Evolutionary conservation across 2,329 filamentous ascomycete genomes (phyloP).

Genomic region (Geosmithia morbida): DNA sequence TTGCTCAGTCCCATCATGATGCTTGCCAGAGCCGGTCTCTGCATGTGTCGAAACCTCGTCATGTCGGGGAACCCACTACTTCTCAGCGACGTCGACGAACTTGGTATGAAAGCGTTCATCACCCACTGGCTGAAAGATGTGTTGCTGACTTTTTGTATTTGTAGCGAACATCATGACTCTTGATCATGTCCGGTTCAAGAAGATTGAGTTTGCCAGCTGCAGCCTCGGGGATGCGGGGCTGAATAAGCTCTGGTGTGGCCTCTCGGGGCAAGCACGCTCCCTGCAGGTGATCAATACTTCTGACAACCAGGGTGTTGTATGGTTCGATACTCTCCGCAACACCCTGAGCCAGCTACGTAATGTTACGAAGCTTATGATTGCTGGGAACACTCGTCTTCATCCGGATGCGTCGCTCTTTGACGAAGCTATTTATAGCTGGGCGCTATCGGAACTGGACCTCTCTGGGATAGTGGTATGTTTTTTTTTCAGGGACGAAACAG

Average conservation of each 20-base stretch:
- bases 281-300: constrained; percentile 36
- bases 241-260: constrained; percentile 28
- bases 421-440: constrained; percentile 24
- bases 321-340: constrained; percentile 28
- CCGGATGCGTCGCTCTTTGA: constrained; percentile 30
- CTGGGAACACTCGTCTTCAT: constrained; percentile 32
- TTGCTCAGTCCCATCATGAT: constrained; percentile 33
- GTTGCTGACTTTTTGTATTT: neutral
- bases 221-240: constrained; percentile 33
- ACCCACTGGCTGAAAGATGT: neutral
- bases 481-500: neutral
- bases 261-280: constrained; percentile 27
- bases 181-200: constrained; percentile 24
- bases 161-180: constrained; percentile 16
- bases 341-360: constrained; percentile 26
- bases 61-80: constrained; percentile 35
- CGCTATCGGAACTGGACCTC: constrained; percentile 38
- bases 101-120: constrained; percentile 20
- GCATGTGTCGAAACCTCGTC: constrained; percentile 33
- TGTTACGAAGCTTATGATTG: constrained; percentile 33
- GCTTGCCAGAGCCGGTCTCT: constrained; percentile 29
- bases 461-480: constrained; percentile 34
- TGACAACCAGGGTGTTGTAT: constrained; percentile 34
- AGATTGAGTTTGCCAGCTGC: constrained; percentile 35
- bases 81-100: constrained; percentile 29